A percentile compares a stretch with the other conserved stretches of the same genome.
Conservation (phyloP, 2,329 filamentous ascomycete species). For the Bipolaris zeicola region DNA sequence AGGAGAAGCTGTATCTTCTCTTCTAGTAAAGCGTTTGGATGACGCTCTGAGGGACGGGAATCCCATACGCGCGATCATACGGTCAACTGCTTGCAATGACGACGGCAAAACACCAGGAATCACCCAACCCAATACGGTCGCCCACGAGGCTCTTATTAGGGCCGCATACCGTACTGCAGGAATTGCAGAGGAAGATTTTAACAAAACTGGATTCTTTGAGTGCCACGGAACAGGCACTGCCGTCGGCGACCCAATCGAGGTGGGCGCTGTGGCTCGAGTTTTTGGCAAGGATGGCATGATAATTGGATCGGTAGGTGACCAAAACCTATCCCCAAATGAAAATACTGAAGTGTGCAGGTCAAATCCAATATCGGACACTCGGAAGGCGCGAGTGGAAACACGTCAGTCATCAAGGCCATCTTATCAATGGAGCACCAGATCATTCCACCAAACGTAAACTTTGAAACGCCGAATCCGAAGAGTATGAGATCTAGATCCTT, state of each 20-base stretch:
- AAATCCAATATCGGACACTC: neutral
- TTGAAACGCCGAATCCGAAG: conserved; percentile 10
- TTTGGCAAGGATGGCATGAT: conserved; percentile 6
- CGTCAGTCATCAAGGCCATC: neutral
- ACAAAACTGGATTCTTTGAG: neutral
- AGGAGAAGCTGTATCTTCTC: conserved; percentile 33
- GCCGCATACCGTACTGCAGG: conserved; percentile 22
- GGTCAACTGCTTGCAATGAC: conserved; percentile 24
- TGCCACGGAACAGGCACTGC: neutral
- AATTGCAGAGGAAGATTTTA: conserved; percentile 23
- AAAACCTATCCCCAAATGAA: too few species aligned
- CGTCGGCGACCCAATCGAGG: conserved; percentile 48
- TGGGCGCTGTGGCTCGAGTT: conserved; percentile 16
- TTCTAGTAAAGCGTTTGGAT: conserved; percentile 37
- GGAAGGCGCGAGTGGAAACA: neutral
- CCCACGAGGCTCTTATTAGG: conserved; percentile 38
- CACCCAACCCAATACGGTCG: conserved; percentile 50
- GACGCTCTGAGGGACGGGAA: conserved; percentile 39
- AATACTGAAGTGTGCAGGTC: neutral
- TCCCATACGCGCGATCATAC: conserved; percentile 41
- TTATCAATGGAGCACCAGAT: conserved; percentile 38
- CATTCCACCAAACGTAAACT: conserved; percentile 35
- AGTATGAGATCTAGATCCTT: conserved; percentile 18
- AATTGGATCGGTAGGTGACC: neutral
- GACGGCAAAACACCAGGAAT: conserved; percentile 42